A percentile compares a stretch with the other conserved stretches of the same genome.
Evolutionary conservation across 768 basidiomycete species (phyloP).

Genomic region (Phylloporus sp.): DNA sequence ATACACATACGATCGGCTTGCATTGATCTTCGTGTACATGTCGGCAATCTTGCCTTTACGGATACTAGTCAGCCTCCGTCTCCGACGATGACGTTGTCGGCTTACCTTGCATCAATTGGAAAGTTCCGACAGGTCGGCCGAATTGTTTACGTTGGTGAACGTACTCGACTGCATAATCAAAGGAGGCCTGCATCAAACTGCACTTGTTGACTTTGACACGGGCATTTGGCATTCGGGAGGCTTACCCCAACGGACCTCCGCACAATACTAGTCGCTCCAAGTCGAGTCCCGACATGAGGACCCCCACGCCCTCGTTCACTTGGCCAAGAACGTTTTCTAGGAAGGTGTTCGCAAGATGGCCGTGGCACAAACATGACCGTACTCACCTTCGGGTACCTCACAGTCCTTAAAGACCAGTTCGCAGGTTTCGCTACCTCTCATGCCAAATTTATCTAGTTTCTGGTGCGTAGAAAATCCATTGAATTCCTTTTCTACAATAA

Average conservation of each 20-base stretch:
- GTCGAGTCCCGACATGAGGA: constrained; percentile 94
- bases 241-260: constrained; percentile 86
- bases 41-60: constrained; percentile 73
- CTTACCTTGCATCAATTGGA: constrained; percentile 94
- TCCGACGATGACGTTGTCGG: background rate
- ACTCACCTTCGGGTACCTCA: constrained; percentile 78
- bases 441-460: constrained; percentile 93
- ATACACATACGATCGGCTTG: constrained; percentile 88
- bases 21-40: constrained; percentile 92
- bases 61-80: background rate
- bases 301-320: constrained; percentile 74
- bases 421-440: constrained; percentile 94
- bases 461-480: constrained; percentile 85
- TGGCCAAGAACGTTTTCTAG: constrained; percentile 81
- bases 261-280: constrained; percentile 88
- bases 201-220: constrained; percentile 2
- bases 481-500: constrained; percentile 82
- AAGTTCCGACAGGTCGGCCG: constrained; percentile 79
- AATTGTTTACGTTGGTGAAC: constrained; percentile 95
- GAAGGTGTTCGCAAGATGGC: background rate
- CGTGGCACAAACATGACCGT: background rate
- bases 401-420: constrained; percentile 92
- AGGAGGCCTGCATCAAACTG: constrained; percentile 90
- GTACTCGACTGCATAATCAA: constrained; percentile 84
- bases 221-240: constrained; percentile 1